Percentiles rank a stretch among this genome's conserved stretches.
phyloP scores from a whole-genome alignment of 306 rosid genomes.

The Prunus fruticosa region DNA sequence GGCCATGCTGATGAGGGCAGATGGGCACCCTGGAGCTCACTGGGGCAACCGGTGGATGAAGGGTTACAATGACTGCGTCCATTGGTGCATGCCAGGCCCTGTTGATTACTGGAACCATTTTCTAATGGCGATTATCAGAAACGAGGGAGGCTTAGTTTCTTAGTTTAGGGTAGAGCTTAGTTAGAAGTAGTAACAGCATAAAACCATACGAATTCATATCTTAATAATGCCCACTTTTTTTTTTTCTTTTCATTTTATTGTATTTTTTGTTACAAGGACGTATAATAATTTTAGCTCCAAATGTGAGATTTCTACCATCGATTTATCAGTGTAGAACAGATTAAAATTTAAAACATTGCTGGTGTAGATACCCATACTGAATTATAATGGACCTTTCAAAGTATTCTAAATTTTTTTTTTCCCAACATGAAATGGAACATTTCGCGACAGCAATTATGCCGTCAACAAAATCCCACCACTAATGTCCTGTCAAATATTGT shows the following conservation, averaged over 20 bases:
- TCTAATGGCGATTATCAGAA: slow-evolving; percentile 44
- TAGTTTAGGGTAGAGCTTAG: neutral
- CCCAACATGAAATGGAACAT: neutral
- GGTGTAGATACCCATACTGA: no score
- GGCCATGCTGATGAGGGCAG: slow-evolving; percentile 83
- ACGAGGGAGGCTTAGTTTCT: slow-evolving; percentile 27
- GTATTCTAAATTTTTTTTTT: neutral
- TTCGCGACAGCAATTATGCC: neutral
- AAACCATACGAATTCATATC: neutral
- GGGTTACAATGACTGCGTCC: slow-evolving; percentile 86
- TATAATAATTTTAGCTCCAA: neutral
- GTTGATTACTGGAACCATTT: slow-evolving; percentile 78
- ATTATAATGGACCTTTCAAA: neutral
- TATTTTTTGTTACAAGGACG: neutral
- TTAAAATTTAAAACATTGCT: neutral
- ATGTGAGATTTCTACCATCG: no score
- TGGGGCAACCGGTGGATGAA: slow-evolving; percentile 85
- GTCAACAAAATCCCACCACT: neutral
- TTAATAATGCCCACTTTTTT: neutral
- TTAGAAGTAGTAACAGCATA: neutral
- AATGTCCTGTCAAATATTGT: neutral
- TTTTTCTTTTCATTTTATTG: neutral
- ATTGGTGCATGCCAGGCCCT: slow-evolving; percentile 97
- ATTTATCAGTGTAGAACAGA: neutral
- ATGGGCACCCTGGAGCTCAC: slow-evolving; percentile 75